Evolutionary conservation across 176 grass and related monocot species (phyloP).

Genomic region (Alloteropsis semialata): DNA sequence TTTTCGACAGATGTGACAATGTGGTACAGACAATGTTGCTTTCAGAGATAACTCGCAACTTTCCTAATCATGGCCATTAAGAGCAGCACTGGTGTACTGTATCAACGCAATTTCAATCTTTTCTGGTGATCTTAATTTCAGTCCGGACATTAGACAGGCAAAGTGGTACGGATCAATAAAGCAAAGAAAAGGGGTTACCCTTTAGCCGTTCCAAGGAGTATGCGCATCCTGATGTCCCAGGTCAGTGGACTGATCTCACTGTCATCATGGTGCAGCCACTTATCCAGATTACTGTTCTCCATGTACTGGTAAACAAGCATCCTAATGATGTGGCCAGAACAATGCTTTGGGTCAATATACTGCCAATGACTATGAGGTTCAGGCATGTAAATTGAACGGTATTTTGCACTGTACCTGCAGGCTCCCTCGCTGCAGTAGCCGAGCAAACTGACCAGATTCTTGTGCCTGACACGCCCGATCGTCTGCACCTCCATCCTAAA

Average conservation of each 20-base stretch:
- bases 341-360: neutral
- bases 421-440: constrained; percentile 88
- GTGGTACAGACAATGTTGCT: neutral
- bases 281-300: constrained; percentile 84
- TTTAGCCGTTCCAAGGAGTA: constrained; percentile 95
- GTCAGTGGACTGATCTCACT: constrained; percentile 60
- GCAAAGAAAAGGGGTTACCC: constrained; percentile 40
- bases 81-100: neutral
- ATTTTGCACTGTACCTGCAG: constrained; percentile 48
- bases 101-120: neutral
- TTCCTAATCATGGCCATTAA: constrained; percentile 8
- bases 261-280: constrained; percentile 75
- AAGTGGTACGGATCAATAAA: neutral
- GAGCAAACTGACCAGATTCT: constrained; percentile 92
- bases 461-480: constrained; percentile 91
- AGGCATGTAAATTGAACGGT: neutral
- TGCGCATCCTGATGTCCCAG: constrained; percentile 92
- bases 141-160: neutral
- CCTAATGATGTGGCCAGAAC: constrained; percentile 29
- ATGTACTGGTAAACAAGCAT: constrained; percentile 92
- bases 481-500: constrained; percentile 74
- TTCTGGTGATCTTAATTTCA: neutral
- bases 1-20: neutral
- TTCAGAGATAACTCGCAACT: neutral
- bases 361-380: neutral